Base-by-base conservation (phyloP, 805 yeast species). In the Cyberlindnera veronae region DNA sequence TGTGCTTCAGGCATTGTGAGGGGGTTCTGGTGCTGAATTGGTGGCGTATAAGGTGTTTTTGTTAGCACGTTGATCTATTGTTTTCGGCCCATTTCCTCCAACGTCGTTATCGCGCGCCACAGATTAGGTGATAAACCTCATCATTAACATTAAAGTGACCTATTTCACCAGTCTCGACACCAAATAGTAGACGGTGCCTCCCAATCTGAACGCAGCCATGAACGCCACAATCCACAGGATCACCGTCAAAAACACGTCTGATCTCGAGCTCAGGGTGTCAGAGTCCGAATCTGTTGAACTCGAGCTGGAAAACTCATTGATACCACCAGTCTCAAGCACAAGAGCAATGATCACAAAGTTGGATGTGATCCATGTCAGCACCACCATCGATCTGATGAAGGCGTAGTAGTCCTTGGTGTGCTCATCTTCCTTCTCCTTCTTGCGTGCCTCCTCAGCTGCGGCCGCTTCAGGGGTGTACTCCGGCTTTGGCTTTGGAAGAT, bases 191-290 rank as follows among this genome's bases (percentile, higher is more conserved):
- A 74, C 60, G 50, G 95, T 78, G 1, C 97, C 96, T 20, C 82
- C 36, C 50, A 91, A 83, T 47, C 97, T 70, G 61, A 87, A 81
- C 6, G 81, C 72, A 0, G 98, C 96, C 71, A 88, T 76, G 20
- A 81, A 85, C 4, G 96, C 96, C 31, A 91, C 98, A 27, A 90
- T 66, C 96, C 98, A 91, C 50, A 91, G 68, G 33, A 91, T 82
- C 22, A 91, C 87, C 5, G 93, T 77, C 61, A 91, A 73, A 59
- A 88, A 91, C 6, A 80, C 66, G 29, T 77, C 72, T 1, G 87
- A 71, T 61, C 82, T 72, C 3, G 32, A 24, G 26, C 33, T 26
- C 15, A 44, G 32, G 22, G 34, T 32, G 10, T 41, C 43, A 19
- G 44, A 24, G 14, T 36, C 39, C 27, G 30, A 19, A 5, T 41